A percentile compares a stretch with the other conserved stretches of the same genome.
phyloP scores from a whole-genome alignment of 306 rosid species.

The Cucurbita ficifolia region DNA sequence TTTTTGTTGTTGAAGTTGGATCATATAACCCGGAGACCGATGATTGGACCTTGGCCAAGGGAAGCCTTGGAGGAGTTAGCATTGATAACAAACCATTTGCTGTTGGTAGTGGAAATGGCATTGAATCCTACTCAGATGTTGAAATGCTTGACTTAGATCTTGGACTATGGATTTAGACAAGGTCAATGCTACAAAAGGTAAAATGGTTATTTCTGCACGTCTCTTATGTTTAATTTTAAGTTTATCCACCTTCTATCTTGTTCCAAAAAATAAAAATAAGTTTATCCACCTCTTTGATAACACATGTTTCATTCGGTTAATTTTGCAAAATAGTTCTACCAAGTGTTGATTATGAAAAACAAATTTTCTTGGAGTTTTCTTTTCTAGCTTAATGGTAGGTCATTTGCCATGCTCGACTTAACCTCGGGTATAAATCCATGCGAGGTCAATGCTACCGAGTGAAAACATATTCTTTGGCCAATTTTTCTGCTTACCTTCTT shows the following conservation, averaged over 20 bases:
- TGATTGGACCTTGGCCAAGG: slow-evolving; percentile 55
- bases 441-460: neutral
- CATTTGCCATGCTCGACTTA: neutral
- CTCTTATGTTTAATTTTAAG: neutral
- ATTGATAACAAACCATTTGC: slow-evolving; percentile 28
- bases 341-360: neutral
- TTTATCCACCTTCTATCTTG: neutral
- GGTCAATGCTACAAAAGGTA: slow-evolving; percentile 55
- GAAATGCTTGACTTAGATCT: slow-evolving; percentile 57
- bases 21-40: slow-evolving; percentile 37
- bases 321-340: neutral
- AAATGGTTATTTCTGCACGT: neutral
- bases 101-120: slow-evolving; percentile 36
- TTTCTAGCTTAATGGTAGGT: neutral
- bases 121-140: slow-evolving; percentile 25
- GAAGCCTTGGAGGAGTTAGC: slow-evolving; percentile 48
- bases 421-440: neutral
- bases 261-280: no score
- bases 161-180: slow-evolving; percentile 43
- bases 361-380: neutral
- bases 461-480: neutral
- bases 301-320: neutral
- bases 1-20: slow-evolving; percentile 42
- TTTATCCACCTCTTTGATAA: neutral
- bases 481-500: neutral